Percentiles rank a stretch among this genome's conserved stretches.
These are phyloP conservation scores for Prunus fruticosa DNA, from an alignment of 306 rosid species.

Conservation along the genomic window DNA sequence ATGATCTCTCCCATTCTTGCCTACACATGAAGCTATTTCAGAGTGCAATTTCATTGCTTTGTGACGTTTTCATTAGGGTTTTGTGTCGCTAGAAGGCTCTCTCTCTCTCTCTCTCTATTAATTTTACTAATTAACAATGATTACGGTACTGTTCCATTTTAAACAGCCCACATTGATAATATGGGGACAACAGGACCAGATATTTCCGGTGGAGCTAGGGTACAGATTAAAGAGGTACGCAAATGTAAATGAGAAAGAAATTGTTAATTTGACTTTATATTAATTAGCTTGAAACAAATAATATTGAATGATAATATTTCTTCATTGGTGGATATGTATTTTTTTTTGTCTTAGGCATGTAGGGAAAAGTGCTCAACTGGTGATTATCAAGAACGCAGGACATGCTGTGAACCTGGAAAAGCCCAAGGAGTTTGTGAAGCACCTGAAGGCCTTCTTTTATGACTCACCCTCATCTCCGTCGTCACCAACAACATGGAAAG, in stretches of 20 bases:
- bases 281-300: no score
- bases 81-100: no score
- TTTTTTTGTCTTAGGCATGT: constrained; percentile 26
- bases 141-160: neutral
- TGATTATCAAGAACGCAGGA: constrained; percentile 57
- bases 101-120: no score
- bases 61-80: no score
- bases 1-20: neutral
- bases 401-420: constrained; percentile 62
- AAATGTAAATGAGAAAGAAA: neutral
- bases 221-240: constrained; percentile 48
- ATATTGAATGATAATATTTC: neutral
- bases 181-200: constrained; percentile 70
- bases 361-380: constrained; percentile 46
- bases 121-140: no score
- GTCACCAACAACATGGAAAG: constrained; percentile 1
- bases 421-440: constrained; percentile 48
- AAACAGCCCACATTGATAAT: constrained; percentile 45
- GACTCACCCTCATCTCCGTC: constrained; percentile 22
- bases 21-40: no score
- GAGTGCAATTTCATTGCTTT: no score
- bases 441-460: constrained; percentile 47
- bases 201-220: constrained; percentile 64
- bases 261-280: no score
- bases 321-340: neutral